A percentile compares a stretch with the other conserved stretches of the same genome.
phyloP scores from a whole-genome alignment of 2,329 filamentous ascomycete species.

The Phyllosticta ampelicida region DNA sequence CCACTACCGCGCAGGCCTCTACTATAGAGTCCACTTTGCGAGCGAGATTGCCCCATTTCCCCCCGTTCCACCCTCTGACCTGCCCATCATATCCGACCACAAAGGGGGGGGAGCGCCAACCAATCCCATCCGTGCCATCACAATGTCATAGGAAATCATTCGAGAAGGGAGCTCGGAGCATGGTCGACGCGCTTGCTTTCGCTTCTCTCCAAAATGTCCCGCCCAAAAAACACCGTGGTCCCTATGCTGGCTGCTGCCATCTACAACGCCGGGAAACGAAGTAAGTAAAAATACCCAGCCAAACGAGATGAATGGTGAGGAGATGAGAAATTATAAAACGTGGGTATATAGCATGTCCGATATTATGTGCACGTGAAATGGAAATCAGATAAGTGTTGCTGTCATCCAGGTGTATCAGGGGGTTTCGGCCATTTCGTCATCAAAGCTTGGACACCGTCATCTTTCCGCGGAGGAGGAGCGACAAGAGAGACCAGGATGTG shows the following conservation, averaged over 20 bases:
- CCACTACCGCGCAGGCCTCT: background rate
- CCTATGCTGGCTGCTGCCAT: background rate
- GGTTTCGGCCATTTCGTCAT: slow-evolving; percentile 10
- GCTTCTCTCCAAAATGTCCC: background rate
- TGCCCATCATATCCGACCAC: background rate
- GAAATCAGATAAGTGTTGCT: slow-evolving; percentile 15
- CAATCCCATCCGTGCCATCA: background rate
- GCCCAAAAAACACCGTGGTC: background rate
- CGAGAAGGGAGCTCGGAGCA: background rate
- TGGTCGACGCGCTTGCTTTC: background rate
- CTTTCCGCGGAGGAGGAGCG: slow-evolving; percentile 6
- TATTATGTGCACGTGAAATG: slow-evolving; percentile 26
- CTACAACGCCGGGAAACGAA: background rate
- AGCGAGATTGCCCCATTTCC: background rate
- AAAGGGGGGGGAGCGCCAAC: background rate
- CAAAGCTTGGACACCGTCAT: background rate
- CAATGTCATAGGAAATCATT: background rate
- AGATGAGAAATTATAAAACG: slow-evolving; percentile 22
- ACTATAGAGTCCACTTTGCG: background rate
- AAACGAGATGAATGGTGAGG: background rate
- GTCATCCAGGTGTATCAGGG: slow-evolving; percentile 8
- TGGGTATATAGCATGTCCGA: slow-evolving; percentile 29
- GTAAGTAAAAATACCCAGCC: background rate
- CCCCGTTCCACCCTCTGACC: background rate
- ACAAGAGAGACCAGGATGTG: slow-evolving; percentile 26